phyloP scores from a whole-genome alignment of 176 grass and related monocot species.

The Echinochloa phyllopogon region DNA sequence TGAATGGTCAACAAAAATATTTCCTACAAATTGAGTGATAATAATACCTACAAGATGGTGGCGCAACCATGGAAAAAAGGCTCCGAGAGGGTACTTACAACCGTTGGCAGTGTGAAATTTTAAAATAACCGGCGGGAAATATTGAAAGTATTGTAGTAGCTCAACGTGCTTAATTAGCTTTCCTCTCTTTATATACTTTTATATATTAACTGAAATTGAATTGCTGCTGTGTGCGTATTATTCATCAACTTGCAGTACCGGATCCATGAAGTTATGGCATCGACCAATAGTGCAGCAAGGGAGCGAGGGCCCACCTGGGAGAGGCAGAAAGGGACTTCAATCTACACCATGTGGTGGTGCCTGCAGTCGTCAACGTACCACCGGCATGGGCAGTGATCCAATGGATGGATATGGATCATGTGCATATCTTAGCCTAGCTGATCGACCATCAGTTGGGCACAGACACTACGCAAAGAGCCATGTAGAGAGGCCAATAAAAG shows the following conservation, averaged over 20 bases:
- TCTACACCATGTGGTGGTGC: constrained; percentile 20
- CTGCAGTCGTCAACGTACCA: constrained; percentile 20
- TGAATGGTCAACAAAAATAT: not conserved
- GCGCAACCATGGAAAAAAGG: not conserved
- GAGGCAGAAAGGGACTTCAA: constrained; percentile 53
- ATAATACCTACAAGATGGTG: not conserved
- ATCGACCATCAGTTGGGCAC: constrained; percentile 11
- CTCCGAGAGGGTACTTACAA: not conserved
- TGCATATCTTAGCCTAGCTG: constrained; percentile 21
- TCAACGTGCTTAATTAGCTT: not conserved
- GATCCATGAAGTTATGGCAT: constrained; percentile 36
- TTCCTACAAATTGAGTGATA: not conserved
- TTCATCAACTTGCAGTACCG: constrained; percentile 1
- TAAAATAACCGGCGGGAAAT: not conserved
- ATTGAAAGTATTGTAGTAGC: not conserved
- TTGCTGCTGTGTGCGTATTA: not conserved
- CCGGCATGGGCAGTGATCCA: constrained; percentile 42
- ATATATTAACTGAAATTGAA: not conserved
- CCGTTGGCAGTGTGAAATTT: not conserved
- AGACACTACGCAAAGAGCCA: constrained; percentile 10
- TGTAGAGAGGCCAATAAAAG: not conserved
- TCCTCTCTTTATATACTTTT: not conserved
- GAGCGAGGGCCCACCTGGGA: constrained; percentile 19
- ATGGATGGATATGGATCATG: constrained; percentile 30
- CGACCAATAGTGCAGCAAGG: constrained; percentile 18